Base-by-base conservation (phyloP, 2,329 filamentous ascomycete species). In the Alternaria alternata region DNA sequence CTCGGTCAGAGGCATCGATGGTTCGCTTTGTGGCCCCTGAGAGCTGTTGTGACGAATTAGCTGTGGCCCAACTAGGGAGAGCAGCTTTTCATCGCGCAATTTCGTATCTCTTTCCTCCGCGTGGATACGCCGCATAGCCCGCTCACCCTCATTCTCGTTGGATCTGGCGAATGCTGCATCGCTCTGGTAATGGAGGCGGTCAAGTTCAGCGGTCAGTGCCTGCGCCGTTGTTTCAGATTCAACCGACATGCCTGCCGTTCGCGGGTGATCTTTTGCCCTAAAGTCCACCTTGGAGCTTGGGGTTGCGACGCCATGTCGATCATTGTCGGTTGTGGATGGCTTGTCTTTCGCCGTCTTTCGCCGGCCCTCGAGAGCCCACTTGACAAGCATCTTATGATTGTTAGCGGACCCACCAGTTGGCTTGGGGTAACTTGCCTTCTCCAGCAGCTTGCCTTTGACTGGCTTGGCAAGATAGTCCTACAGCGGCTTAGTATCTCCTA, bases 391-490 rank as follows among this genome's bases (percentile, higher is more conserved):
- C 71, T 71, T 48, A 38, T 46, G 54, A 49, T 54, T 42, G 64
- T 73, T 63, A 72, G 68, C 43, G 18, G 28, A 42, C 32, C 48
- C 53, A 64, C 44, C 46, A 22, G 57, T 49, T 57, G 49, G 61
- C 58, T 64, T 39, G 52, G 30, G 42, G 49, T 28, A 49, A 54
- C 66, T 64, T 70, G 69, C 75, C 64, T 71, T 92, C 67, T 92
- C 90, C 7, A 93, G 78, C 5, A 87, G 84, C 52, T 85, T 84
- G 65, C 88, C 86, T 67, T 89, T 90, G 41, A 93, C 90, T 1
- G 90, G 91, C 71, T 78, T 77, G 57, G 75, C 72, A 36, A 77
- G 56, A 59, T 77, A 76, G 53, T 76, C 74, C 73, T 76, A 39
- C 52, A 32, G 58, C 36, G 30, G 62, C 42, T 75, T 56, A 75